These are phyloP conservation scores for Candida hungchunana DNA, from an alignment of 805 yeast genomes.

Conservation along the genomic window DNA sequence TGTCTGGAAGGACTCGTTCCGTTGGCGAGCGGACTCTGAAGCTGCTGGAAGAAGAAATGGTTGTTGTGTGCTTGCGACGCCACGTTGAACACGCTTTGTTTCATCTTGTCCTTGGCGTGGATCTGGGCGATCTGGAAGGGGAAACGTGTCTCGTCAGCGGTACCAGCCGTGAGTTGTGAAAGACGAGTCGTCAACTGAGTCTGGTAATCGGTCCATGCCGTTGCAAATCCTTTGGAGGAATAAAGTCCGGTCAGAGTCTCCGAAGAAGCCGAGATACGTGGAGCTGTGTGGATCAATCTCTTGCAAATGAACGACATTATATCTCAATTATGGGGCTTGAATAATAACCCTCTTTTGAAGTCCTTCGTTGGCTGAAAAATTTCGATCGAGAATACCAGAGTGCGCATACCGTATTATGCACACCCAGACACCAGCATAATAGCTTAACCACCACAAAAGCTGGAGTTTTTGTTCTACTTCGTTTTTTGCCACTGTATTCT, in stretches of 20 bases:
- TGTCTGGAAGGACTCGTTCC: conserved; percentile 33
- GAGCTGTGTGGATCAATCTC: conserved; percentile 64
- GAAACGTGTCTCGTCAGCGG: conserved; percentile 69
- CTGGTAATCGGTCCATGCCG: conserved; percentile 84
- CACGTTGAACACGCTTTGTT: conserved; percentile 71
- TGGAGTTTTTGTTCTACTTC: no score
- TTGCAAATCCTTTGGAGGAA: conserved; percentile 59
- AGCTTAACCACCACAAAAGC: no score
- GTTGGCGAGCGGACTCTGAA: conserved; percentile 27
- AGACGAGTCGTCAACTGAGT: conserved; percentile 54
- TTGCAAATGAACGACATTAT: background rate
- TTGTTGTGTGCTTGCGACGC: conserved; percentile 93
- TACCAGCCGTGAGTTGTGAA: conserved; percentile 66
- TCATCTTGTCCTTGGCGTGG: conserved; percentile 62
- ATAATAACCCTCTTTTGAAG: no score
- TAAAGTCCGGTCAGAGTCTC: conserved; percentile 51
- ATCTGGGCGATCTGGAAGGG: conserved; percentile 68
- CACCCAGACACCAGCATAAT: no score
- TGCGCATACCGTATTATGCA: no score
- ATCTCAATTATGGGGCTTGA: no score
- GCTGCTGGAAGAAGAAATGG: conserved; percentile 78
- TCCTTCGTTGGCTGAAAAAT: no score
- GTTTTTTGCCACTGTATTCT: no score
- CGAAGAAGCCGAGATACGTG: conserved; percentile 45
- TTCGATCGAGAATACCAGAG: no score